These are phyloP conservation scores for Nigrospora sphaerica DNA, from an alignment of 2,329 filamentous ascomycete genomes.

Conservation along the genomic window DNA sequence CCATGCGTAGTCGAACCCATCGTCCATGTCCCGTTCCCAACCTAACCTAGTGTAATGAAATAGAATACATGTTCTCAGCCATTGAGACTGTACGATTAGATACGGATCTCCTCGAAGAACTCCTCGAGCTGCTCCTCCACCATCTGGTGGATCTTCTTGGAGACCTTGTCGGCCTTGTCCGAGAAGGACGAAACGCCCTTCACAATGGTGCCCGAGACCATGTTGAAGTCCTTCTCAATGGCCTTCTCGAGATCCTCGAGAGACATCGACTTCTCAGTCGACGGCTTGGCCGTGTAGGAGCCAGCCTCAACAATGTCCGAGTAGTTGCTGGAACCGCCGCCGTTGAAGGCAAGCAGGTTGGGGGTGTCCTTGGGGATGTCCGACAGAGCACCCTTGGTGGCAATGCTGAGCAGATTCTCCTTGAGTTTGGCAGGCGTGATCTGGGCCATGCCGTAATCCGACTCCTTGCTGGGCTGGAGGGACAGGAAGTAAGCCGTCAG, in stretches of 20 bases:
- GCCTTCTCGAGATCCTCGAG: constrained; percentile 55
- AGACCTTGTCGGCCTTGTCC: constrained; percentile 53
- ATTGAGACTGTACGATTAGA: constrained; percentile 15
- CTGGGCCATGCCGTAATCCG: constrained; percentile 80
- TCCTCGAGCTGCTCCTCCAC: constrained; percentile 55
- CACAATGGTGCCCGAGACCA: constrained; percentile 49
- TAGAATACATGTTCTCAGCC: neutral
- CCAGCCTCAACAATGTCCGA: constrained; percentile 69
- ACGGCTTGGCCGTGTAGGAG: constrained; percentile 53
- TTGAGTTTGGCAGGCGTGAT: constrained; percentile 95
- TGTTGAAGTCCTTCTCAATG: constrained; percentile 54
- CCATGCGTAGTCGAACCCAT: too few relatives aligned
- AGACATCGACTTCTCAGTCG: constrained; percentile 31
- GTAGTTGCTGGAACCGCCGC: constrained; percentile 91
- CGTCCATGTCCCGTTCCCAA: neutral
- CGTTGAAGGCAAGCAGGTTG: constrained; percentile 98
- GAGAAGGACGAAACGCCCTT: constrained; percentile 45
- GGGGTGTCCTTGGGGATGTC: constrained; percentile 81
- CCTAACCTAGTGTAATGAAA: neutral
- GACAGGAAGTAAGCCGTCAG: constrained; percentile 97
- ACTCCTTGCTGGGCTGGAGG: constrained; percentile 84
- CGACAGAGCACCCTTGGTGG: constrained; percentile 68
- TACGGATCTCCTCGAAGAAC: constrained; percentile 46
- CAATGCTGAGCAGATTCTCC: constrained; percentile 75
- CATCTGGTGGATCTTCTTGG: constrained; percentile 55